phyloP scores from a whole-genome alignment of 768 basidiomycete genomes.

The Baorangia bicolor region DNA sequence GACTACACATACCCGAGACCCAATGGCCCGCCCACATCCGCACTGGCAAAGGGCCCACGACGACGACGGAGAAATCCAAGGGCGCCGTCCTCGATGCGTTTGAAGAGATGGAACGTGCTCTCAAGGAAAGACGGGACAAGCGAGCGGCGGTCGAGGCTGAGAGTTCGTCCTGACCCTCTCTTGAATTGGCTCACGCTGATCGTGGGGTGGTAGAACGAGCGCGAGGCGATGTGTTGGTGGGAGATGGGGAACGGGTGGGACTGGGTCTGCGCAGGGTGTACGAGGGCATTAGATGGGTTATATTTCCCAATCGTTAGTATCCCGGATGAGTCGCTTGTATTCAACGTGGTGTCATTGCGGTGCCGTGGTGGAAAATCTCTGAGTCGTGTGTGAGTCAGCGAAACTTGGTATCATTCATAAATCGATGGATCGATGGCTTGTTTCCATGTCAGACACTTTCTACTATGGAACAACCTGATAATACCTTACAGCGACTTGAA shows the following conservation, averaged over 20 bases:
- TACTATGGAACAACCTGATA: constrained; percentile 12
- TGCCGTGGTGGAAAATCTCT: neutral
- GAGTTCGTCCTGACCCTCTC: constrained; percentile 36
- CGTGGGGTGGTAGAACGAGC: constrained; percentile 11
- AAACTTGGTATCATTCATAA: neutral
- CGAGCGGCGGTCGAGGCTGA: constrained; percentile 34
- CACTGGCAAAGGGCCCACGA: neutral
- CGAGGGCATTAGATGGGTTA: constrained; percentile 48
- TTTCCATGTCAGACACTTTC: neutral
- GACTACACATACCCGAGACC: constrained; percentile 47
- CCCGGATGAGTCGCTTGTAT: neutral
- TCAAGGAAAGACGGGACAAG: constrained; percentile 46
- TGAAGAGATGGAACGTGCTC: constrained; percentile 62
- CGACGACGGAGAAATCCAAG: constrained; percentile 15
- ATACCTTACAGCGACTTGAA: neutral
- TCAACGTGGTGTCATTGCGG: neutral
- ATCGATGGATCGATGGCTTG: neutral
- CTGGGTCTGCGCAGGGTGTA: constrained; percentile 33
- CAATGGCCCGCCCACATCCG: constrained; percentile 67
- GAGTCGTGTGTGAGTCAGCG: constrained; percentile 3
- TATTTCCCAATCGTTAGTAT: constrained; percentile 46
- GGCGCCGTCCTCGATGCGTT: constrained; percentile 59
- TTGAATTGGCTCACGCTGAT: constrained; percentile 10
- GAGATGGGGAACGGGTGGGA: constrained; percentile 14
- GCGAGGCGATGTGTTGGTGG: constrained; percentile 17